Evolutionary conservation across 768 basidiomycete species (phyloP).

Genomic region (Astraeus odoratus): DNA sequence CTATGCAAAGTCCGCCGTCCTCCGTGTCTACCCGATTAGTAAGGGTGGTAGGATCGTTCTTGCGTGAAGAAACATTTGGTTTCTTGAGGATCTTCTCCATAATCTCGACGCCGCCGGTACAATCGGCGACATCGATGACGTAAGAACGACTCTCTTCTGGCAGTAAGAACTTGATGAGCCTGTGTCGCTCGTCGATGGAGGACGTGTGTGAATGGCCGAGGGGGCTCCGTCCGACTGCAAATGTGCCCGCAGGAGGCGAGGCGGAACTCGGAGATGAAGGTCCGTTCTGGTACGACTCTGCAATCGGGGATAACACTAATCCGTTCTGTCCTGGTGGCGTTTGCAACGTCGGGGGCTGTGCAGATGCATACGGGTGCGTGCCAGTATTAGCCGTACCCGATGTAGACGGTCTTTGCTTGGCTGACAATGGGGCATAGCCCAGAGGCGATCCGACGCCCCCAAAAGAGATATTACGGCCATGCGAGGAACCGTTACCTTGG

Average conservation of each 20-base stretch:
- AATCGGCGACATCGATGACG: slow-evolving; percentile 77
- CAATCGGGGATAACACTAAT: slow-evolving; percentile 62
- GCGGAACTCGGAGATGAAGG: slow-evolving; percentile 32
- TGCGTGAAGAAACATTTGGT: slow-evolving; percentile 47
- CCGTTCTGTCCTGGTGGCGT: slow-evolving; percentile 25
- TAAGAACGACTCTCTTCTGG: slow-evolving; percentile 75
- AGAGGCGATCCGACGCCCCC: slow-evolving; percentile 38
- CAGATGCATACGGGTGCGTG: slow-evolving; percentile 55
- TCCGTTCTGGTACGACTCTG: slow-evolving; percentile 45
- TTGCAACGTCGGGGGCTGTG: slow-evolving; percentile 38
- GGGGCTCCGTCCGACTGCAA: slow-evolving; percentile 54
- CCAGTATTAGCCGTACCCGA: slow-evolving; percentile 27
- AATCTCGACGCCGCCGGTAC: slow-evolving; percentile 76
- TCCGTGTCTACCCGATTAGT: slow-evolving; percentile 56
- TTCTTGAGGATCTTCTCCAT: slow-evolving; percentile 87
- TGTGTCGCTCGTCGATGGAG: slow-evolving; percentile 72
- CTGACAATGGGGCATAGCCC: slow-evolving; percentile 25
- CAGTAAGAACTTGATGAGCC: slow-evolving; percentile 82
- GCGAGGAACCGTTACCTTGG: slow-evolving; percentile 38
- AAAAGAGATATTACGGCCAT: slow-evolving; percentile 47
- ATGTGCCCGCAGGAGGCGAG: slow-evolving; percentile 40
- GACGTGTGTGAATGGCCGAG: slow-evolving; percentile 43
- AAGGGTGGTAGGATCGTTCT: slow-evolving; percentile 35
- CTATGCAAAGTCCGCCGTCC: slow-evolving; percentile 72
- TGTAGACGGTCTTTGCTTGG: slow-evolving; percentile 40